These are phyloP conservation scores for Licmophora abbreviata DNA, from an alignment of 108 stramenopile genomes.

Conservation along the genomic window DNA sequence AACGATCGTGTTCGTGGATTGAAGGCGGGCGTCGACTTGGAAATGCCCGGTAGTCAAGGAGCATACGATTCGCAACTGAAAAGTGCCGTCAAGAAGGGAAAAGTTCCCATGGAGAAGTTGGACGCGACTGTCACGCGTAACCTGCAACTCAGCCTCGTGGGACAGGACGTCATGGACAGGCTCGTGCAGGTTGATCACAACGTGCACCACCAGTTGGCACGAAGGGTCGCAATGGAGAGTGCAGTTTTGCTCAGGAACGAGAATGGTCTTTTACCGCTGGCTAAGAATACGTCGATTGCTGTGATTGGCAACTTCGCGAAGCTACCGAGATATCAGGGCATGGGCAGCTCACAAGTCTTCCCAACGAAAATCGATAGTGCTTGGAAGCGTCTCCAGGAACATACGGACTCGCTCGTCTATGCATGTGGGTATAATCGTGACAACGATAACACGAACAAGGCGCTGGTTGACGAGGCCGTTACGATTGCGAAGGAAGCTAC, in stretches of 20 bases:
- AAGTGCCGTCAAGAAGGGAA: conserved; percentile 13
- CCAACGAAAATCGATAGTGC: conserved; percentile 18
- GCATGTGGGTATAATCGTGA: no score
- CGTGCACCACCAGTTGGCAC: conserved; percentile 30
- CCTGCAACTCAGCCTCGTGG: neutral
- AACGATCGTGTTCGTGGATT: conserved; percentile 33
- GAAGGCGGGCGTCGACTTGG: conserved; percentile 52
- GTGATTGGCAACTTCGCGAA: conserved; percentile 48
- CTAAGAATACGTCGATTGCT: conserved; percentile 10
- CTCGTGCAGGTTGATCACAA: conserved; percentile 6
- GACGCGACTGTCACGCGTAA: neutral
- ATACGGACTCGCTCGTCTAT: conserved; percentile 11
- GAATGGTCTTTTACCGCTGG: conserved; percentile 31
- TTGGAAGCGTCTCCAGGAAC: conserved; percentile 15
- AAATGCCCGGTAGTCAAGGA: conserved; percentile 60
- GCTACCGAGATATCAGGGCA: conserved; percentile 42
- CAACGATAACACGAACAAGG: conserved; percentile 1
- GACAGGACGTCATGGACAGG: neutral
- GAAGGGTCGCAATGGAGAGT: conserved; percentile 25
- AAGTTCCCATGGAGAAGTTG: neutral
- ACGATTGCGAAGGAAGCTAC: conserved; percentile 11
- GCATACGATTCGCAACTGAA: conserved; percentile 12
- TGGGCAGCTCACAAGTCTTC: conserved; percentile 37
- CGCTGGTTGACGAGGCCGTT: conserved; percentile 28
- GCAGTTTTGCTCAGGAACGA: conserved; percentile 39